A percentile compares a stretch with the other conserved stretches of the same genome.
Evolutionary conservation across 2,329 filamentous ascomycete genomes (phyloP).

Genomic region (Colletotrichum echinochloae): DNA sequence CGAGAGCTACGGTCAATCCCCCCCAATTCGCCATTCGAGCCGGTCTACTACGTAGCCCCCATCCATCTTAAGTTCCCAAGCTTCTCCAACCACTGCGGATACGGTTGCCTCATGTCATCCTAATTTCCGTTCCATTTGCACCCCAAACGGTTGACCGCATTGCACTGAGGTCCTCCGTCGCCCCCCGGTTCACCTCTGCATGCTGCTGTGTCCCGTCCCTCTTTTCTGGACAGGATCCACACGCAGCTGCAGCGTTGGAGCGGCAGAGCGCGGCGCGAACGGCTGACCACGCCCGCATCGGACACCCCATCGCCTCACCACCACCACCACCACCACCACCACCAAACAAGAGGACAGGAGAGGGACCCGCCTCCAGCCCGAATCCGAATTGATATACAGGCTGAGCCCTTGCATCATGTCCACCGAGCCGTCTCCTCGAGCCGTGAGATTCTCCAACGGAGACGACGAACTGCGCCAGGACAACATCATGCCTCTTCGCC

Average conservation of each 20-base stretch:
- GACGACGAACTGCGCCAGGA: conserved; percentile 59
- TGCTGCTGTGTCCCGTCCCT: conserved; percentile 38
- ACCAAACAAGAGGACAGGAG: neutral
- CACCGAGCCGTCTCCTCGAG: conserved; percentile 65
- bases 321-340: conserved; percentile 8
- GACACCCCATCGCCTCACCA: conserved; percentile 16
- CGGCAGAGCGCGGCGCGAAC: conserved; percentile 32
- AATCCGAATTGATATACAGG: conserved; percentile 23
- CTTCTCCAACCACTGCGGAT: conserved; percentile 28
- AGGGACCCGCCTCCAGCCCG: neutral
- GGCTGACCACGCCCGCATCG: conserved; percentile 29
- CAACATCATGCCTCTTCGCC: conserved; percentile 54
- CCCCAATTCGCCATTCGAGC: conserved; percentile 9
- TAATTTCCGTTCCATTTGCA: conserved; percentile 35
- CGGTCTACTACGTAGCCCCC: conserved; percentile 25
- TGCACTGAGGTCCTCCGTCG: conserved; percentile 26
- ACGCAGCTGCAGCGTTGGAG: conserved; percentile 38
- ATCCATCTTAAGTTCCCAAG: conserved; percentile 3
- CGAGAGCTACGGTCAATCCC: conserved; percentile 7
- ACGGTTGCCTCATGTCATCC: conserved; percentile 38
- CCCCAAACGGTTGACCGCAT: conserved; percentile 23
- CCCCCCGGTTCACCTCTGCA: conserved; percentile 16
- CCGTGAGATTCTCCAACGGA: conserved; percentile 67
- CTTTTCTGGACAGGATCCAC: conserved; percentile 38
- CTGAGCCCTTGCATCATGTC: conserved; percentile 32